Percentiles rank a stretch among this genome's conserved stretches.
Evolutionary conservation across 805 yeast genomes (phyloP).

Genomic region (Priceomyces medius): DNA sequence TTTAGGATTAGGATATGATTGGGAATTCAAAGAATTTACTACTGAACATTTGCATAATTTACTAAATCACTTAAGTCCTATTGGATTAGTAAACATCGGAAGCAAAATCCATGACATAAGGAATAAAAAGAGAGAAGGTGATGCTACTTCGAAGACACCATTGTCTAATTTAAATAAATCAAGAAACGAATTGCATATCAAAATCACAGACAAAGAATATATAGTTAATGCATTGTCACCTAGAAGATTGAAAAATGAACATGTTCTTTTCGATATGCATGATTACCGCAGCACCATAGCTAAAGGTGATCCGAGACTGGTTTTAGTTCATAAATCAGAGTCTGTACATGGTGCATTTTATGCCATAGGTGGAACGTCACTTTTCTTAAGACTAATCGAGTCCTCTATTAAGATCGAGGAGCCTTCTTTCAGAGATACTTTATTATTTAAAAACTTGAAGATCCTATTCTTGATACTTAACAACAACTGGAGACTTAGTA

Average conservation of each 20-base stretch:
- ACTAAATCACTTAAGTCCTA: conserved; percentile 39
- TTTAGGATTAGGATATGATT: conserved; percentile 48
- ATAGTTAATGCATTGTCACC: conserved; percentile 15
- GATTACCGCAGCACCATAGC: conserved; percentile 10
- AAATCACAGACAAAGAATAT: conserved; percentile 12
- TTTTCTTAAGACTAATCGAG: conserved; percentile 49
- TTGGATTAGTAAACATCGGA: conserved; percentile 34
- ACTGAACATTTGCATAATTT: conserved; percentile 39
- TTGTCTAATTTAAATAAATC: conserved; percentile 1
- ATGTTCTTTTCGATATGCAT: conserved; percentile 21
- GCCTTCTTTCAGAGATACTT: conserved; percentile 12
- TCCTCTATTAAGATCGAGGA: conserved; percentile 22
- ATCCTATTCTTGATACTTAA: conserved; percentile 44
- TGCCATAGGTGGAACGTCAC: conserved; percentile 52
- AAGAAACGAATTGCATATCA: neutral
- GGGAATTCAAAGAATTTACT: conserved; percentile 41
- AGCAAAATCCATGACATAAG: conserved; percentile 32
- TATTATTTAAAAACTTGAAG: conserved; percentile 33
- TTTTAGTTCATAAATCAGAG: conserved; percentile 21
- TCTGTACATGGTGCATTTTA: conserved; percentile 35
- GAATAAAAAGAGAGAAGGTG: conserved; percentile 6
- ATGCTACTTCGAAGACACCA: conserved; percentile 2
- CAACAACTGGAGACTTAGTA: conserved; percentile 49
- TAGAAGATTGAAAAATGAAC: conserved; percentile 15
- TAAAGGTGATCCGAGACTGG: conserved; percentile 8